Conservation (phyloP, 441 rosid species). For the Jatropha multifida region DNA sequence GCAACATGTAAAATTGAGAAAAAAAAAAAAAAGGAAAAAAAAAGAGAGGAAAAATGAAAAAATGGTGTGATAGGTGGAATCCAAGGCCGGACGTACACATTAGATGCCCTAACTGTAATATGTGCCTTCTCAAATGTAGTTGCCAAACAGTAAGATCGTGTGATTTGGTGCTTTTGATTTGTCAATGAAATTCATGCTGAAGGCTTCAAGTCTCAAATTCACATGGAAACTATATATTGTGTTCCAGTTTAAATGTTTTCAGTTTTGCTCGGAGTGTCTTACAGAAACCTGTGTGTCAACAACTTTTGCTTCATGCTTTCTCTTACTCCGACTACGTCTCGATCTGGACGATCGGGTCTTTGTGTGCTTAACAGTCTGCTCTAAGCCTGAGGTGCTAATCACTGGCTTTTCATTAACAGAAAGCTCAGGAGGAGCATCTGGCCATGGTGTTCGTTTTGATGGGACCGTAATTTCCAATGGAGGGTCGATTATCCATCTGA, state of each 20-base stretch:
- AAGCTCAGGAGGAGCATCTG: slow-evolving; percentile 92
- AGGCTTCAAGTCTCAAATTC: slow-evolving; percentile 26
- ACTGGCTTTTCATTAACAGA: slow-evolving; percentile 44
- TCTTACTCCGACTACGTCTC: slow-evolving; percentile 61
- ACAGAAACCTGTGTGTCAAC: slow-evolving; percentile 42
- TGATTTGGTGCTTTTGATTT: slow-evolving; percentile 5
- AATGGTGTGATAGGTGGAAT: slow-evolving; percentile 19
- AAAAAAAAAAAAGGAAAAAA: neutral
- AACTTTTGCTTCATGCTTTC: slow-evolving; percentile 65
- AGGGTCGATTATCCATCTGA: slow-evolving; percentile 93
- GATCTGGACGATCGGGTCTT: slow-evolving; percentile 60
- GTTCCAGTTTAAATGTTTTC: slow-evolving; percentile 10
- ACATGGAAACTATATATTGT: slow-evolving; percentile 16
- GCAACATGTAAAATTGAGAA: slow-evolving; percentile 15
- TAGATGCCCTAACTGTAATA: slow-evolving; percentile 21
- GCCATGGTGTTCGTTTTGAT: slow-evolving; percentile 90
- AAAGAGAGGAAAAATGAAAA: neutral
- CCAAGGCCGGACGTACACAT: slow-evolving; percentile 25
- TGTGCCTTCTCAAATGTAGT: slow-evolving; percentile 27
- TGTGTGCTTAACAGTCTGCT: slow-evolving; percentile 45
- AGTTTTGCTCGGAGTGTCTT: slow-evolving; percentile 49
- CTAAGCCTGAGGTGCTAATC: slow-evolving; percentile 37
- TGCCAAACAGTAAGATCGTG: slow-evolving; percentile 12
- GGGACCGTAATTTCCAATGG: slow-evolving; percentile 86
- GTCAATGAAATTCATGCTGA: slow-evolving; percentile 16